These are phyloP conservation scores for Emiliania huxleyi DNA, from an alignment of 78 protist species.

Conservation along the genomic window DNA sequence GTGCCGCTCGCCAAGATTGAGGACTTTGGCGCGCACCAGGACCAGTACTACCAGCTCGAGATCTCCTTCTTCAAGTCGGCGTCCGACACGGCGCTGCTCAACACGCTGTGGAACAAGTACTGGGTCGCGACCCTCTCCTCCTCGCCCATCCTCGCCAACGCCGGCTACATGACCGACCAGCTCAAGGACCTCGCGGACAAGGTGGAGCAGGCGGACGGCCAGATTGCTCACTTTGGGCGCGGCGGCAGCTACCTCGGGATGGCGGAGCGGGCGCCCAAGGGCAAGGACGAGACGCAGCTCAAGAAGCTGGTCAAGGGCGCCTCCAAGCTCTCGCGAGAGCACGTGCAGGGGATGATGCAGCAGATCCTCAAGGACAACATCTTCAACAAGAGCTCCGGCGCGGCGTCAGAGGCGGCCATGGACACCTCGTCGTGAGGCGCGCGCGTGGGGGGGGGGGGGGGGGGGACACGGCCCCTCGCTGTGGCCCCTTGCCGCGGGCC, in stretches of 20 bases:
- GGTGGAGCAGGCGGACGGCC: slow-evolving; percentile 48
- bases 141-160: slow-evolving; percentile 73
- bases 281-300: neutral
- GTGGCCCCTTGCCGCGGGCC: too few relatives aligned
- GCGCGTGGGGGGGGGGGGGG: too few relatives aligned
- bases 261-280: neutral
- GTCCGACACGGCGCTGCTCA: slow-evolving; percentile 76
- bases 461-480: too few relatives aligned
- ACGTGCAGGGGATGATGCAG: neutral
- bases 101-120: slow-evolving; percentile 85
- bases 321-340: neutral
- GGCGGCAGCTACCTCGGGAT: neutral
- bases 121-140: slow-evolving; percentile 92
- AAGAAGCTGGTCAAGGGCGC: neutral
- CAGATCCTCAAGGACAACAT: neutral
- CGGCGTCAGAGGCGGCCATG: too few relatives aligned
- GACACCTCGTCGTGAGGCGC: too few relatives aligned
- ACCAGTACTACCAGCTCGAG: slow-evolving; percentile 81
- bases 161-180: slow-evolving; percentile 66
- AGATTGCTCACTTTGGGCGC: neutral
- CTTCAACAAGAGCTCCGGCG: too few relatives aligned
- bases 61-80: slow-evolving; percentile 88
- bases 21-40: slow-evolving; percentile 90
- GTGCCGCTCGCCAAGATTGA: slow-evolving; percentile 89
- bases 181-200: slow-evolving; percentile 73